Conservation (phyloP, 768 basidiomycete species). For the Kwoniella dendrophila region DNA sequence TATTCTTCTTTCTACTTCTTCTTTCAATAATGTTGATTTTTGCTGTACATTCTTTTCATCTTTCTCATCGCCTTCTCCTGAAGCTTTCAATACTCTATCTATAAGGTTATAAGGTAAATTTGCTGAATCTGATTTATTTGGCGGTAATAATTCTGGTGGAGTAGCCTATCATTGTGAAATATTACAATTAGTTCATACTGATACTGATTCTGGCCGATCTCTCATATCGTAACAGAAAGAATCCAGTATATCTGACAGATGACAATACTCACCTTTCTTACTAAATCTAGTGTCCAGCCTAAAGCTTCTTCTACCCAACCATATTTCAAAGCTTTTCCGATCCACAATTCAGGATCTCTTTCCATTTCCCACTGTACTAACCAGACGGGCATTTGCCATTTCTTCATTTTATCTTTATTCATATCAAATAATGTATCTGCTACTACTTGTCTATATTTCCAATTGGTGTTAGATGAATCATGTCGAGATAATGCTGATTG, state of each 20-base stretch:
- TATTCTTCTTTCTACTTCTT: conserved; percentile 25
- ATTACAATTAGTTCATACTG: background rate
- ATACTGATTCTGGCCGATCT: too few relatives aligned
- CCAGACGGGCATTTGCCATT: conserved; percentile 72
- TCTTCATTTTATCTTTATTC: conserved; percentile 57
- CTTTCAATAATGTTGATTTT: conserved; percentile 30
- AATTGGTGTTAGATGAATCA: conserved; percentile 71
- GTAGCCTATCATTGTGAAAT: conserved; percentile 27
- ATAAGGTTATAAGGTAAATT: conserved; percentile 42
- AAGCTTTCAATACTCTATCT: conserved; percentile 42
- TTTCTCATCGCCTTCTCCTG: conserved; percentile 40
- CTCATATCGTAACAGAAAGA: too few relatives aligned
- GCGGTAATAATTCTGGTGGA: conserved; percentile 42
- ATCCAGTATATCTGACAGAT: too few relatives aligned
- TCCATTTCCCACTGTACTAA: conserved; percentile 67
- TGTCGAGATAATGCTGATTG: conserved; percentile 76
- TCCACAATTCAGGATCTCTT: conserved; percentile 69
- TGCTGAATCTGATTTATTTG: conserved; percentile 20
- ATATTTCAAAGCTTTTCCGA: conserved; percentile 74
- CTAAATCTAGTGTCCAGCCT: conserved; percentile 69
- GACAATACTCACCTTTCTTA: conserved; percentile 74
- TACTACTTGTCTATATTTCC: conserved; percentile 72
- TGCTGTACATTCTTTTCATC: conserved; percentile 33
- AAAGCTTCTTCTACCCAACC: conserved; percentile 78
- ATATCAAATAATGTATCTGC: conserved; percentile 74